Percentiles rank a stretch among this genome's conserved stretches.
Conservation (phyloP, 2,329 filamentous ascomycete genomes). For the Hypoxylon sp. region DNA sequence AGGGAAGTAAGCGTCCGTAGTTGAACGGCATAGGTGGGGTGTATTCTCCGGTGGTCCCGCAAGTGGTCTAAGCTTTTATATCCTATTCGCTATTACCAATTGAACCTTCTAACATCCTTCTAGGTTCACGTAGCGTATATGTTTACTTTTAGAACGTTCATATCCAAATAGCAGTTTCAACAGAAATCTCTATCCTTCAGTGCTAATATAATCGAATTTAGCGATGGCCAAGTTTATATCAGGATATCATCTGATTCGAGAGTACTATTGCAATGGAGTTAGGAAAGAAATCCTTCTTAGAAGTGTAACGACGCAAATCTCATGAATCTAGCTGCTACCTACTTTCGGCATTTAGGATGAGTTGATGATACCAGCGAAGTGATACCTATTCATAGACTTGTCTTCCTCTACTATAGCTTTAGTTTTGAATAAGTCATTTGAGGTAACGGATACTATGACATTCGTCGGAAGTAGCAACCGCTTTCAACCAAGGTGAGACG, state of each 20-base stretch:
- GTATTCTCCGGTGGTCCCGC: conserved; percentile 7
- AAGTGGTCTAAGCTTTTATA: conserved; percentile 30
- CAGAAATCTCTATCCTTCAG: not conserved
- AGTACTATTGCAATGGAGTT: not conserved
- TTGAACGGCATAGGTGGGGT: conserved; percentile 25
- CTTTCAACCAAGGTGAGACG: not conserved
- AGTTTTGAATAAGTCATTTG: no score
- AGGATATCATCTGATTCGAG: not conserved
- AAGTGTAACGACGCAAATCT: not conserved
- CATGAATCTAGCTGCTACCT: not conserved
- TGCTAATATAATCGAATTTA: not conserved
- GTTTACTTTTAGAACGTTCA: not conserved
- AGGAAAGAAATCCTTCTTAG: not conserved
- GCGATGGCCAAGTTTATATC: not conserved
- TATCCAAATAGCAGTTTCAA: not conserved
- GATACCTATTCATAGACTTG: not conserved
- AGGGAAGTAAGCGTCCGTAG: not conserved
- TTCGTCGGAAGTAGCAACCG: not conserved
- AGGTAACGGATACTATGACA: not conserved
- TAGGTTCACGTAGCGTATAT: not conserved
- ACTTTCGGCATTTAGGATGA: not conserved
- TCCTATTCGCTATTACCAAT: conserved; percentile 9
- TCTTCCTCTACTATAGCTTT: not conserved
- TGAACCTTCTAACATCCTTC: not conserved
- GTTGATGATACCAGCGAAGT: conserved; percentile 5